Conservation (phyloP, 768 basidiomycete genomes). For the Phaffia tasmanica region DNA sequence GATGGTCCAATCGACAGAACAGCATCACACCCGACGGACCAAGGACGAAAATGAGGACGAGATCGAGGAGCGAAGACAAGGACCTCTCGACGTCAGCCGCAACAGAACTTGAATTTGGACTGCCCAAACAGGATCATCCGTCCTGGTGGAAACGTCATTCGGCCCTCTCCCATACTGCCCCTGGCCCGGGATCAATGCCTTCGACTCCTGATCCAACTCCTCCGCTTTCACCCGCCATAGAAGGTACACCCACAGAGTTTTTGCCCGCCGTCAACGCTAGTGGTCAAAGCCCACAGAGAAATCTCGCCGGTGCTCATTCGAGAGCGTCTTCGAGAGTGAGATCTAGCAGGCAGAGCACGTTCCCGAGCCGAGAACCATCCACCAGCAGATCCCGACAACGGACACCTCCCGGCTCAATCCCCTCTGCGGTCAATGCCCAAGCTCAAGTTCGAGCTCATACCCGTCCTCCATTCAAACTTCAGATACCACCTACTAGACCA, state of each 20-base stretch:
- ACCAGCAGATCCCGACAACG: conserved; percentile 1
- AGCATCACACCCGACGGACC: neutral
- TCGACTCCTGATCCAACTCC: conserved; percentile 6
- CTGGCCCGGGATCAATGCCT: neutral
- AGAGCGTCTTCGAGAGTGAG: conserved; percentile 4
- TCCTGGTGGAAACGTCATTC: conserved; percentile 1
- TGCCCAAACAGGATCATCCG: neutral
- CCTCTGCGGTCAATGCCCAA: conserved; percentile 2
- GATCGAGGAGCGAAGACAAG: neutral
- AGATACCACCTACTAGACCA: neutral
- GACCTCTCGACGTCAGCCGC: neutral
- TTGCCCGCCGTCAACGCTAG: neutral
- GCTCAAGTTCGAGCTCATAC: neutral
- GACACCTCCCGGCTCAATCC: neutral
- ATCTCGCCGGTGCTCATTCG: too few species aligned
- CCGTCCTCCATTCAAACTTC: neutral
- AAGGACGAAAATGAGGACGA: neutral
- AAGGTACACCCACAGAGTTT: neutral
- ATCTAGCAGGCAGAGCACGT: neutral
- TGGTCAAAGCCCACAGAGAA: neutral
- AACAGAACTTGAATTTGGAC: neutral
- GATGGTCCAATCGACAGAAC: neutral
- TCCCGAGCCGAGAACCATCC: neutral
- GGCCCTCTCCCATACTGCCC: neutral
- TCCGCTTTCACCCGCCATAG: neutral